These are phyloP conservation scores for Colletotrichum falcatum DNA, from an alignment of 2,329 filamentous ascomycete genomes.

Conservation along the genomic window DNA sequence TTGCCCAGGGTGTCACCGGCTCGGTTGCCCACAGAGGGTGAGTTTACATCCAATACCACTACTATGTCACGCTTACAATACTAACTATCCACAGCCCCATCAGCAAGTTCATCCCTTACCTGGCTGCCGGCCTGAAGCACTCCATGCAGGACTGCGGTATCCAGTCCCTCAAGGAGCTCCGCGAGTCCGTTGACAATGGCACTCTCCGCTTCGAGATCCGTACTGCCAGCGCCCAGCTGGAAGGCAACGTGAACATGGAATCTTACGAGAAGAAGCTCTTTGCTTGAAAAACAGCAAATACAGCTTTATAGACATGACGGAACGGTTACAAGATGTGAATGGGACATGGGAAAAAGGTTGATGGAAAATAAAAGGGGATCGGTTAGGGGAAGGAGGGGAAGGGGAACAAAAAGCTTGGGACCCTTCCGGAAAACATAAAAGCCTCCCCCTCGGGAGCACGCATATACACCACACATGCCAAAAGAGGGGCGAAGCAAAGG, in stretches of 20 bases:
- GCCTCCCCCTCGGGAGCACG: slow-evolving; percentile 13
- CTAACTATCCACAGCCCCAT: slow-evolving; percentile 71
- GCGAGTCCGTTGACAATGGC: slow-evolving; percentile 78
- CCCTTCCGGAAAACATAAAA: slow-evolving; percentile 1
- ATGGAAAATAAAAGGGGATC: slow-evolving; percentile 22
- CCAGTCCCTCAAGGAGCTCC: slow-evolving; percentile 81
- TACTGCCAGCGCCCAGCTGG: slow-evolving; percentile 92
- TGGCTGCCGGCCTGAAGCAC: slow-evolving; percentile 96
- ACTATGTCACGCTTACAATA: slow-evolving; percentile 14
- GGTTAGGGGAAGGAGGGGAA: slow-evolving; percentile 7
- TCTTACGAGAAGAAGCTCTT: slow-evolving; percentile 99
- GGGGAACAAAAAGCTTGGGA: slow-evolving; percentile 8
- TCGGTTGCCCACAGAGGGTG: slow-evolving; percentile 81
- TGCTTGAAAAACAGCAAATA: slow-evolving; percentile 66
- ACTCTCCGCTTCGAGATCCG: slow-evolving; percentile 92
- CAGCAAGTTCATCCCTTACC: slow-evolving; percentile 95
- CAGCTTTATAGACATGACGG: slow-evolving; percentile 18
- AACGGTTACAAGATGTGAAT: slow-evolving; percentile 19
- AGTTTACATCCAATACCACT: slow-evolving; percentile 44
- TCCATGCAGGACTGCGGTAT: slow-evolving; percentile 95
- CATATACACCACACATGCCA: not conserved
- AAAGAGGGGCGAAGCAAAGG: slow-evolving; percentile 17
- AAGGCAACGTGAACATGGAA: slow-evolving; percentile 98
- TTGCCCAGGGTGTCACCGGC: slow-evolving; percentile 96
- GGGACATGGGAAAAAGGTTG: slow-evolving; percentile 6